Evolutionary conservation across 139 green algal genomes (phyloP), one percentile per base, ranked within the genome.

Genomic region (Spirogloea muscicola): DNA sequence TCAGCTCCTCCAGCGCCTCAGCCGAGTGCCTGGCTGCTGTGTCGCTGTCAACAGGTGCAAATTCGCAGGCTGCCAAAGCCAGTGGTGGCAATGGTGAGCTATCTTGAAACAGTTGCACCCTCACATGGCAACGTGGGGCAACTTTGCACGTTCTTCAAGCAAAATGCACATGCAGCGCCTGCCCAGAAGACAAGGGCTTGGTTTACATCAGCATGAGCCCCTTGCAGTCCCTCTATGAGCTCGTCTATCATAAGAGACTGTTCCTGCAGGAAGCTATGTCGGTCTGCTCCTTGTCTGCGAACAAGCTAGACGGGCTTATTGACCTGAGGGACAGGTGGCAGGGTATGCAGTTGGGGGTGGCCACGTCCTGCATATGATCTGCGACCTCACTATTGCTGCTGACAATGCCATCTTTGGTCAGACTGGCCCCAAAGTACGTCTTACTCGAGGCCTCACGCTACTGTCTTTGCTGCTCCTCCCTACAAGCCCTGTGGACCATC

Each of bases 391-490:
- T 87, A 96, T 98, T 36, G 89, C 94, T 1, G 94, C 94, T 27
- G 94, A 98, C 84, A 98, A 98, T 68, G 93, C 90, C 0, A 89
- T 98, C 9, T 98, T 98, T 85, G 94, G 94, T 9, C 94, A 98
- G 84, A 98, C 93, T 3, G 94, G 94, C 9, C 94, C 94, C 63
- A 98, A 97, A 80, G 82, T 85, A 27, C n/a, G n/a, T n/a, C n/a
- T n/a, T n/a, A 52, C 13, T 16, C 16, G 13, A 52, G 13, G 44
- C 16, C 44, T 16, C 44, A 52, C 13, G 16, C 13, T 52, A 52
- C 16, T 27, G 44, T 52, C 13, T 16, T 52, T n/a, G n/a, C n/a
- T n/a, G n/a, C n/a, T n/a, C n/a, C n/a, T n/a, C n/a, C n/a, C n/a
- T n/a, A n/a, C n/a, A n/a, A n/a, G n/a, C n/a, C n/a, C n/a, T n/a